These are phyloP conservation scores for Fusarium hostae DNA, from an alignment of 2,329 filamentous ascomycete species.

Conservation along the genomic window DNA sequence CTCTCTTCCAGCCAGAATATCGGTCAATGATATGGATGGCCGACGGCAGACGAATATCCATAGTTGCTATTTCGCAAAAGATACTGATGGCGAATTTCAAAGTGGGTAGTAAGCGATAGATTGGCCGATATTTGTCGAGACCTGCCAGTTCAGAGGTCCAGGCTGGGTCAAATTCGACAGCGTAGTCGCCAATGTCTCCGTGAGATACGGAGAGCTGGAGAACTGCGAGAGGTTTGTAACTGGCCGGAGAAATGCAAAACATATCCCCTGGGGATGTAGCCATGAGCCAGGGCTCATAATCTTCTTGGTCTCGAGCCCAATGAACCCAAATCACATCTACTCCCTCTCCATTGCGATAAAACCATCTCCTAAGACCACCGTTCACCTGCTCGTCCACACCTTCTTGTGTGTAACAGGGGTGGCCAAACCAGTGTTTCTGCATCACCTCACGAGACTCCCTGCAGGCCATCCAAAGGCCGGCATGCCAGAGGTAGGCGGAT, in stretches of 20 bases:
- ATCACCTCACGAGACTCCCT: not conserved
- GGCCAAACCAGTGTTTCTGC: not conserved
- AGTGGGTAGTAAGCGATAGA: not conserved
- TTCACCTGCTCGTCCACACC: not conserved
- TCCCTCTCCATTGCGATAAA: not conserved
- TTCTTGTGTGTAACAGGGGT: too few relatives aligned
- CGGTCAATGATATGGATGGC: not conserved
- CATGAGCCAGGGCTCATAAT: not conserved
- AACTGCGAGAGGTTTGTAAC: too few relatives aligned
- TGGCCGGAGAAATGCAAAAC: not conserved
- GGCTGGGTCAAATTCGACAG: not conserved
- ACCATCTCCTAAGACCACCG: not conserved
- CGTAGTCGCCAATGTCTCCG: not conserved
- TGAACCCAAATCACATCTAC: not conserved
- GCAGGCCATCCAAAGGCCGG: not conserved
- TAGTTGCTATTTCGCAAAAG: not conserved
- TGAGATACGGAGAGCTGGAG: too few relatives aligned
- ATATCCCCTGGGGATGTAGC: not conserved
- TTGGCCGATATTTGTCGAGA: not conserved
- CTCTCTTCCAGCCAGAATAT: not conserved
- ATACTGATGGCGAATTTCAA: not conserved
- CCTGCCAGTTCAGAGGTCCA: not conserved
- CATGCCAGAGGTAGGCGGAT: not conserved
- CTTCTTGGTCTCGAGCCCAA: rapidly evolving
- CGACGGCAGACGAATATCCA: rapidly evolving